These are phyloP conservation scores for Picochlorum sp. DNA, from an alignment of 139 green algal species.

Conservation along the genomic window DNA sequence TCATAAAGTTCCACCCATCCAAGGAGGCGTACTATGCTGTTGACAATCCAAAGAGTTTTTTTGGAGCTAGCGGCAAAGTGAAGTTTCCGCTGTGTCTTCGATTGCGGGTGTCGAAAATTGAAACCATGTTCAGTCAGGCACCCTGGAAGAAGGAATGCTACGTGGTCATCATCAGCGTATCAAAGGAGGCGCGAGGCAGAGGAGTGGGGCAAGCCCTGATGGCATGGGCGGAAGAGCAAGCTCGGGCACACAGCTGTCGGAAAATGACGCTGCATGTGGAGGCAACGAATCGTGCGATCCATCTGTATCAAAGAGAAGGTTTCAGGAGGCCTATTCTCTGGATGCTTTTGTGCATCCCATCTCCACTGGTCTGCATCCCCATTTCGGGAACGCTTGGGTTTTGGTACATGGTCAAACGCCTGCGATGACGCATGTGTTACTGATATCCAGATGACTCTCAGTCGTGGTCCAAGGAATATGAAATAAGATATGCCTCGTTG, in stretches of 20 bases:
- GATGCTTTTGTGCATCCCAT: neutral
- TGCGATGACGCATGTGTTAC: neutral
- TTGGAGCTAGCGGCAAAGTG: neutral
- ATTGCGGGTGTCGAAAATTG: neutral
- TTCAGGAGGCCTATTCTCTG: neutral
- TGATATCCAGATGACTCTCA: no score
- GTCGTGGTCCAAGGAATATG: no score
- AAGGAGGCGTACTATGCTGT: neutral
- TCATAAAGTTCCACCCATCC: neutral
- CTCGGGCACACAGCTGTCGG: neutral
- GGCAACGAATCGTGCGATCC: neutral
- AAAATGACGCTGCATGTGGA: conserved; percentile 2
- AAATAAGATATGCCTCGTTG: no score
- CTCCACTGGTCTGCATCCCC: neutral
- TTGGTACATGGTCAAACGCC: neutral
- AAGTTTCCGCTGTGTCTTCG: neutral
- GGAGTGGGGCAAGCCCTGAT: neutral
- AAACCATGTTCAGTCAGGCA: neutral
- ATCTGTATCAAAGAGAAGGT: neutral
- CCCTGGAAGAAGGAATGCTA: neutral
- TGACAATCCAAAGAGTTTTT: conserved; percentile 1
- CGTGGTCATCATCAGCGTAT: conserved; percentile 1
- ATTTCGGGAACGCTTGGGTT: neutral
- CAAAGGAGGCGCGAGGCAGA: neutral
- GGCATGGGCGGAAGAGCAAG: neutral